Percentiles rank a stretch among this genome's conserved stretches.
Conservation (phyloP, 805 yeast genomes). For the Candida sakaeoensis region DNA sequence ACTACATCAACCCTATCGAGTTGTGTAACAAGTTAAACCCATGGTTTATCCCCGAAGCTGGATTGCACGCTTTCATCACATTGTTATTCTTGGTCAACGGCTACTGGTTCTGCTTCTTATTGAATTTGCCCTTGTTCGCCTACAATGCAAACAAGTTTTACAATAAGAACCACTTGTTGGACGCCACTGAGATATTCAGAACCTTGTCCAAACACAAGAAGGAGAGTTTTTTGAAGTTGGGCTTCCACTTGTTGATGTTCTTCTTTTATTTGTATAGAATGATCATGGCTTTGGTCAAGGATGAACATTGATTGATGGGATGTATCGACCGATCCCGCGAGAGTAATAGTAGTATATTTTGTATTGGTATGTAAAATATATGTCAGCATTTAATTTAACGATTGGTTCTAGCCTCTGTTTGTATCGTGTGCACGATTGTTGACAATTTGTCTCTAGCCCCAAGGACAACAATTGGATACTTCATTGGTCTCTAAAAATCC, state of each 20-base stretch:
- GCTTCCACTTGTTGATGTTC: constrained; percentile 86
- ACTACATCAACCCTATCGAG: constrained; percentile 96
- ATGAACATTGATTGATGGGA: constrained; percentile 17
- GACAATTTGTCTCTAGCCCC: too few species aligned
- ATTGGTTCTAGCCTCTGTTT: not conserved
- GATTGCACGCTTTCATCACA: constrained; percentile 69
- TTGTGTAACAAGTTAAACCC: constrained; percentile 89
- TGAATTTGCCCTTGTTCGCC: constrained; percentile 80
- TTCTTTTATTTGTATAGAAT: constrained; percentile 94
- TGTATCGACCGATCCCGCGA: too few species aligned
- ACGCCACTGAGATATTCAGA: constrained; percentile 96
- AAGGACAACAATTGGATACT: too few species aligned
- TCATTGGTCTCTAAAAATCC: too few species aligned
- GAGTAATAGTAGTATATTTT: too few species aligned
- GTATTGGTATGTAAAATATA: not conserved
- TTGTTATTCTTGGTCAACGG: constrained; percentile 76
- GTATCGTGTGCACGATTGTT: not conserved
- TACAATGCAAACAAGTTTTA: constrained; percentile 78
- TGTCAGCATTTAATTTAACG: not conserved
- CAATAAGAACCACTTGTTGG: constrained; percentile 79
- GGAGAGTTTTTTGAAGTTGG: constrained; percentile 86
- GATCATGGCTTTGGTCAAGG: constrained; percentile 88
- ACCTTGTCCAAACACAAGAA: constrained; percentile 89
- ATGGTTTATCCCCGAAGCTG: constrained; percentile 87
- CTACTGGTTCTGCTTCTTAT: constrained; percentile 83